Evolutionary conservation across 176 grass and related monocot genomes (phyloP), one percentile per base, ranked within the genome.

Genomic region (Guadua angustifolia): DNA sequence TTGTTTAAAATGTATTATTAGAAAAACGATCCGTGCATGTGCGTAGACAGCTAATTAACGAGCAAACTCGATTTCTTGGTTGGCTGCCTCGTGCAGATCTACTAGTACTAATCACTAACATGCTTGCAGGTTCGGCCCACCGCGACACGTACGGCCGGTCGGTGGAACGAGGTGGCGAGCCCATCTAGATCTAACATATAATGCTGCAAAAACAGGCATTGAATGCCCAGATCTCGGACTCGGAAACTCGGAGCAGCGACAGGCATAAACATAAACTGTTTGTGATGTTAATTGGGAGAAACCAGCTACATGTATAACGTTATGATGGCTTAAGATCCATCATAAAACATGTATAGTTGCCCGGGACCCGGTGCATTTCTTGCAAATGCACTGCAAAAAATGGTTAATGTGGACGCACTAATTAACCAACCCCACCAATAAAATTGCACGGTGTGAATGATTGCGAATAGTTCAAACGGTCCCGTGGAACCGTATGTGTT

Each of bases 381-480:
- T 25, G 57, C 29, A 47, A 4, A 22, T 44, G 8, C 21, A 3
- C 24, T 44, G 13, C 18, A 11, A 64, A 25, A 51, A 42, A 9
- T 14, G 24, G 69, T 63, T 7, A 73, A 83, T 63, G 42, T 74
- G 26, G 69, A 61, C 7, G 18, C 56, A 51, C 69, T 73, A 45
- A 44, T 45, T 24, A 19, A 35, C 4, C 10, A 49, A 50, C 42
- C 69, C 80, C 57, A 45, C 75, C 8, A 26, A 26, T 25, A 46
- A 16, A 63, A 78, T 62, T 43, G 36, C n/a, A 63, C 15, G 8
- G 15, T 32, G 57, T 32, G 57, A 63, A 62, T 62, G 38, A 46
- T 62, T 62, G 39, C 56, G 5, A 10, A 61, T 63, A 44, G 15
- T 19, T 62, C 75, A 26, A 29, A 24, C 14, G 3, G 57, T 29